Conservation (phyloP, 495 filamentous ascomycete species). For the Margaritispora aquatica region DNA sequence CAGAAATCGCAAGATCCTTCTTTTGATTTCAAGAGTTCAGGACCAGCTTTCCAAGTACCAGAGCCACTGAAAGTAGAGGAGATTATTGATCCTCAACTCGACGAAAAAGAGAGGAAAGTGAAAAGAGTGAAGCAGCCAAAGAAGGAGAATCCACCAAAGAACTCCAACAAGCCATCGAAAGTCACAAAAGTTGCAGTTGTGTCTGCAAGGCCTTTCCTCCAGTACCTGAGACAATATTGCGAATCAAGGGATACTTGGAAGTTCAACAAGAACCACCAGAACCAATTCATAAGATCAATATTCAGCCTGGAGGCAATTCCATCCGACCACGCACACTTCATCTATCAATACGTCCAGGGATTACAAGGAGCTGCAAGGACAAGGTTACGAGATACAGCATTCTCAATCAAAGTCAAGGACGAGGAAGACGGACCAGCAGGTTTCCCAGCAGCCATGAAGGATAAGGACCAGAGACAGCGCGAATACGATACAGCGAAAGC, state of each 20-base stretch:
- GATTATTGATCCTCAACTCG: conserved; percentile 11
- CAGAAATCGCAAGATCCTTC: conserved; percentile 27
- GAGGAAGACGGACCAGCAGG: conserved; percentile 37
- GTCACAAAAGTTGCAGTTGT: conserved; percentile 29
- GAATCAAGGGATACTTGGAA: conserved; percentile 67
- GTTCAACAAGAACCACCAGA: conserved; percentile 88
- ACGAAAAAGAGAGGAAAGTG: conserved; percentile 19
- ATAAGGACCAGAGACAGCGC: conserved; percentile 22
- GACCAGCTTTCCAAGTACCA: conserved; percentile 14
- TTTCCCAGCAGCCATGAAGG: conserved; percentile 36
- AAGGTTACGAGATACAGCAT: conserved; percentile 55
- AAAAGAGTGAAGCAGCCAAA: conserved; percentile 26
- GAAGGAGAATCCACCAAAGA: conserved; percentile 19
- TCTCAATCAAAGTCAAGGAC: conserved; percentile 44
- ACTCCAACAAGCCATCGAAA: conserved; percentile 24
- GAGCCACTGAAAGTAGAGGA: conserved; percentile 17
- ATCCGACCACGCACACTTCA: conserved; percentile 50
- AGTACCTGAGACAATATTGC: conserved; percentile 67
- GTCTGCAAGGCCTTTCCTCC: conserved; percentile 53
- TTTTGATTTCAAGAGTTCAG: conserved; percentile 14
- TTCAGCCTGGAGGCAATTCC: conserved; percentile 65
- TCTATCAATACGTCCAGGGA: conserved; percentile 66
- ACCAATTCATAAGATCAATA: conserved; percentile 71
- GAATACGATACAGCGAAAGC: conserved; percentile 52
- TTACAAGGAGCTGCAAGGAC: conserved; percentile 60